A percentile compares a stretch with the other conserved stretches of the same genome.
phyloP scores from a whole-genome alignment of 1,284 basidiomycete genomes.

The Wolfiporia cocos region DNA sequence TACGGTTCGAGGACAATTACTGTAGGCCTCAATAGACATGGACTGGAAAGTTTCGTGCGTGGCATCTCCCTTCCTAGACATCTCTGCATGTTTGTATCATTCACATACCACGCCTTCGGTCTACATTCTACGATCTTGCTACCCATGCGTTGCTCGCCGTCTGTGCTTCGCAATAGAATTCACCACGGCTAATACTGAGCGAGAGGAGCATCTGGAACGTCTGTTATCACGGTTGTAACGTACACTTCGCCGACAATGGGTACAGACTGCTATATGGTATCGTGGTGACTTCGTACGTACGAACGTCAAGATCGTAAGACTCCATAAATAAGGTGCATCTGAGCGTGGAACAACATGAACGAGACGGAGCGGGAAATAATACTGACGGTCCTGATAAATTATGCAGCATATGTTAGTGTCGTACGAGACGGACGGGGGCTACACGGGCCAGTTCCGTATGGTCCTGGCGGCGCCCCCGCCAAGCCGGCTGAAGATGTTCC shows the following conservation, averaged over 20 bases:
- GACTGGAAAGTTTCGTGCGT: constrained; percentile 10
- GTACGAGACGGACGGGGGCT: no score
- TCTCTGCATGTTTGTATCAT: constrained; percentile 2
- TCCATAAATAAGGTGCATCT: no score
- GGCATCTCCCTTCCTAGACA: constrained; percentile 4
- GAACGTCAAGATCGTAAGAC: no score
- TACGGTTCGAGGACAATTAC: constrained; percentile 12
- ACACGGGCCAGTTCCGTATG: constrained; percentile 62
- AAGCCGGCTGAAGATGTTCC: constrained; percentile 56
- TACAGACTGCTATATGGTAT: constrained; percentile 6
- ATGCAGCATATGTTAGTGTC: no score
- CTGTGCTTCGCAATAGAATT: constrained; percentile 15
- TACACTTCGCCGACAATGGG: constrained; percentile 11
- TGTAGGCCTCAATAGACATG: constrained; percentile 15
- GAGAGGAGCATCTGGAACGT: constrained; percentile 16
- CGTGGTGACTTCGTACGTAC: constrained; percentile 8
- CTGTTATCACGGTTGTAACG: constrained; percentile 22
- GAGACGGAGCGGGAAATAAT: no score
- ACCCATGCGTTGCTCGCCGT: constrained; percentile 1
- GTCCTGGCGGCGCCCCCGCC: constrained; percentile 67
- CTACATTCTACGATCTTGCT: constrained; percentile 1
- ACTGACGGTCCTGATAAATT: no score
- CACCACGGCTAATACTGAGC: constrained; percentile 13
- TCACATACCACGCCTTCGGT: constrained; percentile 3
- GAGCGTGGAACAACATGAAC: no score